These are phyloP conservation scores for Brassica carinata DNA, from an alignment of 345 rosid genomes.

Conservation along the genomic window DNA sequence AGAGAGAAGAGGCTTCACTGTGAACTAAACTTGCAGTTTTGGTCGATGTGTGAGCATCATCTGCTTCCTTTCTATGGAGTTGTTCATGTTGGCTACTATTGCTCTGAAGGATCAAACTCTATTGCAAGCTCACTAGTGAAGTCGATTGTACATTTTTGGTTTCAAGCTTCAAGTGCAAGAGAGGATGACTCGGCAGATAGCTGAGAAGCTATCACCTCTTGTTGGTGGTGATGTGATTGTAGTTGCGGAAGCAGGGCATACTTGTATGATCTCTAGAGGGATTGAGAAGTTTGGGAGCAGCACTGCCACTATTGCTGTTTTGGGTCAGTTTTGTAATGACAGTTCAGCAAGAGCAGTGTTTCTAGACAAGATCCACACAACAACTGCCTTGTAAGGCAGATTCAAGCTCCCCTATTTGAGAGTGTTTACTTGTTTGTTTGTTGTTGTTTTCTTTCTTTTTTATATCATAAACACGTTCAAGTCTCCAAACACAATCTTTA, in stretches of 20 bases:
- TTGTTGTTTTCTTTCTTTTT: neutral
- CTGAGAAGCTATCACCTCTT: constrained; percentile 67
- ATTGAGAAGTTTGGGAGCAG: constrained; percentile 91
- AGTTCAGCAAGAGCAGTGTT: constrained; percentile 57
- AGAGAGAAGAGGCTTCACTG: constrained; percentile 47
- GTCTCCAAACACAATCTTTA: neutral
- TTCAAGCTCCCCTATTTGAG: constrained; percentile 21
- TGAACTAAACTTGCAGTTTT: constrained; percentile 71
- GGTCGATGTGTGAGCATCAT: constrained; percentile 98
- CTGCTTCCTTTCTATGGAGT: constrained; percentile 93
- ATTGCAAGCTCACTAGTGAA: constrained; percentile 59
- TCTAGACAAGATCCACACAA: constrained; percentile 58
- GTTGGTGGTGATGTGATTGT: constrained; percentile 88
- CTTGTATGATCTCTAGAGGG: constrained; percentile 96
- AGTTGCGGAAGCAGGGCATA: constrained; percentile 85
- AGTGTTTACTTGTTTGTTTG: constrained; percentile 13
- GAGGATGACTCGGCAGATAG: constrained; percentile 86
- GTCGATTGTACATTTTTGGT: constrained; percentile 81
- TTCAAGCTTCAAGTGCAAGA: constrained; percentile 99
- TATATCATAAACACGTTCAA: neutral
- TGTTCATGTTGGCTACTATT: constrained; percentile 80
- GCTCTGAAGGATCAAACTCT: constrained; percentile 43
- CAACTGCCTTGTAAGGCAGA: constrained; percentile 24
- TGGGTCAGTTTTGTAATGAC: constrained; percentile 78
- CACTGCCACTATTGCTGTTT: constrained; percentile 76